These are phyloP conservation scores for Yamadazyma triangularis DNA, from an alignment of 1,139 yeast species.

Conservation along the genomic window DNA sequence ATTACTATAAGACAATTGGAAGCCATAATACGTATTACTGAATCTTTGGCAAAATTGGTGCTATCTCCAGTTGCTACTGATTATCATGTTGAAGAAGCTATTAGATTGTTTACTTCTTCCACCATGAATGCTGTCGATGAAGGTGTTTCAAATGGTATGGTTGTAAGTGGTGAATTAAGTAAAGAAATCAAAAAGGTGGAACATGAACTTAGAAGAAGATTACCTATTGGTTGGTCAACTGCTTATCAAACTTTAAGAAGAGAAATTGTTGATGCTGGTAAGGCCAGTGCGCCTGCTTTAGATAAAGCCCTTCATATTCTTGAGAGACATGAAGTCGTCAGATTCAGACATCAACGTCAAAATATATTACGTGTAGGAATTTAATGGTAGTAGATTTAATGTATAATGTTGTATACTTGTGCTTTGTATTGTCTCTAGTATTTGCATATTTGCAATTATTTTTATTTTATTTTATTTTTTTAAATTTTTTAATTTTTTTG, in stretches of 20 bases:
- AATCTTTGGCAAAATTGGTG: slow-evolving; percentile 84
- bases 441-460: too few relatives aligned
- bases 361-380: slow-evolving; percentile 80
- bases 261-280: slow-evolving; percentile 75
- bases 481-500: too few relatives aligned
- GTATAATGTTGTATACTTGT: too few relatives aligned
- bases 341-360: slow-evolving; percentile 85
- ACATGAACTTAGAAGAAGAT: slow-evolving; percentile 78
- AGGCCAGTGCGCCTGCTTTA: slow-evolving; percentile 65
- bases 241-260: slow-evolving; percentile 78
- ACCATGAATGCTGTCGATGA: slow-evolving; percentile 97
- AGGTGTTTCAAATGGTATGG: slow-evolving; percentile 50
- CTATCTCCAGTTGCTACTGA: slow-evolving; percentile 81
- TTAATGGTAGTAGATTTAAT: slow-evolving; percentile 24
- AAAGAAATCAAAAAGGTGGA: slow-evolving; percentile 78
- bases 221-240: slow-evolving; percentile 97
- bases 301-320: slow-evolving; percentile 79
- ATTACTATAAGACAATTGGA: slow-evolving; percentile 97
- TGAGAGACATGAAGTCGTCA: slow-evolving; percentile 83
- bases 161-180: slow-evolving; percentile 49
- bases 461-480: too few relatives aligned
- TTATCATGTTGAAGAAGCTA: slow-evolving; percentile 93
- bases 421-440: too few relatives aligned
- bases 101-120: slow-evolving; percentile 89
- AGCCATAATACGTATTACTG: slow-evolving; percentile 95